Base-by-base conservation (phyloP, 805 yeast genomes). In the Candida bentonensis region DNA sequence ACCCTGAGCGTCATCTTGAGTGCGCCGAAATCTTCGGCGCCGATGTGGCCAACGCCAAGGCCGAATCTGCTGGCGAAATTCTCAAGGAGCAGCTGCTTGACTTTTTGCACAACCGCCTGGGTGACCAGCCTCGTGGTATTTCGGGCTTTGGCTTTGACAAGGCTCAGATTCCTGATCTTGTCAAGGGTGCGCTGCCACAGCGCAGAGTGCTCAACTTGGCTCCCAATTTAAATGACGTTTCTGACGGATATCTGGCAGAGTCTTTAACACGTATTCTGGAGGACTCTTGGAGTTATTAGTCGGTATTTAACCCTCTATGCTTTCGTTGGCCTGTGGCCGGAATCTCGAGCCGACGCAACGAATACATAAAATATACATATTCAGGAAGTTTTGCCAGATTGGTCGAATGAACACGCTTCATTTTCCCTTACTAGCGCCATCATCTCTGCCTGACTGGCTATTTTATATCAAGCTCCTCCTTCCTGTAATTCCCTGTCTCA, bases 181-280 rank as follows among this genome's bases (percentile, higher is more conserved):
- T 64, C 4, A 52, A 57, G 21, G 68, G 68, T 1, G 63, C 68
- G 3, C 46, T 64, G 40, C 68, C 68, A 15, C 68, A 64, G 48
- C 54, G 59, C 25, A 55, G 68, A 15, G 67, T 64, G n/a, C 53
- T 64, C 41, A 59, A 52, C 45, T 51, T 64, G 22, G 66, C 65
- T 5, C 65, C 65, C 0, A 48, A 51, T 9, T 53, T 58, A 23
- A 55, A 59, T 39, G 44, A 44, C 3, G 49, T 52, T n/a, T 60
- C 52, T 21, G 59, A 57, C 20, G 60, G 49, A 36, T 46, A 48
- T 21, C 54, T 59, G 22, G 47, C 60, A 21, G 62, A 52, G 28
- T 52, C 50, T 25, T 46, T 61, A 22, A 45, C 51, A 20, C 44
- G 30, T 21, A 61, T 62, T 36, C 43, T 61, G 15, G 56, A 51